These are phyloP conservation scores for Debaryomyces singareniensis DNA, from an alignment of 1,139 yeast species.

Conservation along the genomic window DNA sequence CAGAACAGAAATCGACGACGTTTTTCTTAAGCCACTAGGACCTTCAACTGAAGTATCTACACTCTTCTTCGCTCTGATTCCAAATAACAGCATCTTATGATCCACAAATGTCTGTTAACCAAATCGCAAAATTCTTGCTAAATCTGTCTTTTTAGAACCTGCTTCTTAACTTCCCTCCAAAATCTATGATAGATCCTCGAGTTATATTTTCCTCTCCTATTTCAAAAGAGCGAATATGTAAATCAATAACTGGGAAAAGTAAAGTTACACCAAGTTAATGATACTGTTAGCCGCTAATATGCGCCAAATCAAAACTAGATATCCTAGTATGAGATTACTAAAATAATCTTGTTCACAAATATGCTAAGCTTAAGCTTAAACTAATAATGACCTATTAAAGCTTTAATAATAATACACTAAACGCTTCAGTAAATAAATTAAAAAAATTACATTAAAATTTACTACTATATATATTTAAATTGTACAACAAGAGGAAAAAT, in stretches of 20 bases:
- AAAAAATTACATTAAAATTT: too few species aligned
- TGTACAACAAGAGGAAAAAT: too few species aligned
- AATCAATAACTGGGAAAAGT: not conserved
- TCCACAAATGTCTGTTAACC: too few species aligned
- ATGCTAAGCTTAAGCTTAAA: slow-evolving; percentile 1
- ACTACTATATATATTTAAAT: too few species aligned
- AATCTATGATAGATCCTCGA: not conserved
- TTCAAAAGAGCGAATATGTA: not conserved
- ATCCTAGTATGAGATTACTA: not conserved
- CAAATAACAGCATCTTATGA: slow-evolving; percentile 1
- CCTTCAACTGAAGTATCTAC: not conserved
- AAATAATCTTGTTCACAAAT: not conserved
- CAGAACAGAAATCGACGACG: slow-evolving; percentile 7
- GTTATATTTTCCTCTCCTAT: not conserved
- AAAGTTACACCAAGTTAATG: not conserved
- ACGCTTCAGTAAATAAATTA: too few species aligned
- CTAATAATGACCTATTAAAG: too few species aligned
- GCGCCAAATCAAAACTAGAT: not conserved
- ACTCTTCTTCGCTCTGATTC: not conserved
- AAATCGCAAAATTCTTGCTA: not conserved
- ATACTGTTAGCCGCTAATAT: not conserved
- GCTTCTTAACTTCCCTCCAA: not conserved
- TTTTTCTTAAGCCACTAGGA: slow-evolving; percentile 2
- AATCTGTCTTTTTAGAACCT: not conserved
- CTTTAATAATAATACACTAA: too few species aligned